Conservation (phyloP, 2,329 filamentous ascomycete species). For the Penicillium sp. region DNA sequence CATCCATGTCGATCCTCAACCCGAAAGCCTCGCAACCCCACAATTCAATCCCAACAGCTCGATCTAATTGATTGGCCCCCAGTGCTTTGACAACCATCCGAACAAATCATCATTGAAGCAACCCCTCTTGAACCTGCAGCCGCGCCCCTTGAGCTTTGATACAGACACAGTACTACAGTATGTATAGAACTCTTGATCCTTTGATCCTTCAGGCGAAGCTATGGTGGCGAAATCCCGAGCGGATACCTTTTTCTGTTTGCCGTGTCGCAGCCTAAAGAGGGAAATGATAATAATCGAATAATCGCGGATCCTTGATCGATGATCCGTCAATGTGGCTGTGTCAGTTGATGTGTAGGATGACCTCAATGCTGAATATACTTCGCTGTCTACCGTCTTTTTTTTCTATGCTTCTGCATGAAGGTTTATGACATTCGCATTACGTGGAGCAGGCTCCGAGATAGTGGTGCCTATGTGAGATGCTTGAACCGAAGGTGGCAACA, state of each 20-base stretch:
- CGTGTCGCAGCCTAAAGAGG: neutral
- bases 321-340: slow-evolving; percentile 1
- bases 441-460: neutral
- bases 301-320: neutral
- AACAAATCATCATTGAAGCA: slow-evolving; percentile 7
- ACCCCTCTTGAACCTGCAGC: neutral
- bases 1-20: neutral
- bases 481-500: neutral
- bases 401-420: neutral
- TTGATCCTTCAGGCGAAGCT: neutral
- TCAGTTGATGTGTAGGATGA: slow-evolving; percentile 5
- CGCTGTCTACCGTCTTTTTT: neutral
- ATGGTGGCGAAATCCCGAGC: neutral
- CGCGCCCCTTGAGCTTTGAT: neutral
- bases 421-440: neutral
- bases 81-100: slow-evolving; percentile 4
- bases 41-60: neutral
- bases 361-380: neutral
- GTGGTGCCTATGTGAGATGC: neutral
- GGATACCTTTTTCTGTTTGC: slow-evolving; percentile 9
- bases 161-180: too few relatives aligned
- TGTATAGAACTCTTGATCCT: neutral
- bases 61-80: slow-evolving; percentile 14
- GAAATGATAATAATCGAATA: neutral
- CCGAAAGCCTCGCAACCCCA: neutral